Conservation (phyloP, 2,329 filamentous ascomycete species). For the Exophiala aquamarina region DNA sequence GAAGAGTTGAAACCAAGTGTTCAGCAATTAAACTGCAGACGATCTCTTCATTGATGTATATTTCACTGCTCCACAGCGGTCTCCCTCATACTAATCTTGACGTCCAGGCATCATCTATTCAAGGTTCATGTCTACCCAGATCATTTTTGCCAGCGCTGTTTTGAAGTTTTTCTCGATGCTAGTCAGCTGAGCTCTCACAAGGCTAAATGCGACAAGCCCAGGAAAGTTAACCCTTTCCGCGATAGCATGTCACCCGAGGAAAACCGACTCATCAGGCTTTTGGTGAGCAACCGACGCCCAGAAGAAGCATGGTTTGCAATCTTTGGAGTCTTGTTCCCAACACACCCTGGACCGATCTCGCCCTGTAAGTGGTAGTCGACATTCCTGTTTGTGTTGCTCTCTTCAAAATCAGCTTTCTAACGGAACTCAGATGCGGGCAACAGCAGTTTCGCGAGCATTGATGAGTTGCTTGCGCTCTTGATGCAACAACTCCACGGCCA, state of each 20-base stretch:
- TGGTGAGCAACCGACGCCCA: neutral
- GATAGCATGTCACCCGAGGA: neutral
- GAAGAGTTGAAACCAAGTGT: neutral
- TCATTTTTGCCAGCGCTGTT: neutral
- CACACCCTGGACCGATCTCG: neutral
- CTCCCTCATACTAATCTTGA: neutral
- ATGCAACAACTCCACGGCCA: neutral
- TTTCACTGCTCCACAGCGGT: neutral
- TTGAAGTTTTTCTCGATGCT: neutral
- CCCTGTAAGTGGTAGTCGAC: neutral
- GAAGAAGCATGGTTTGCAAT: slow-evolving; percentile 1
- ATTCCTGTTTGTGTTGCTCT: slow-evolving; percentile 1
- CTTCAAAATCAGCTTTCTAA: slow-evolving; percentile 1
- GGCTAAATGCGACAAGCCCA: neutral
- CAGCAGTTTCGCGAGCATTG: neutral
- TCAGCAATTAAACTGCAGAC: neutral
- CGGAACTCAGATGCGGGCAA: neutral
- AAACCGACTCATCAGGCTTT: neutral
- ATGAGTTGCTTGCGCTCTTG: neutral
- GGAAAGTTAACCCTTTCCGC: neutral
- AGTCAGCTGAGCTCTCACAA: neutral
- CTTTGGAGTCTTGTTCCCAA: neutral
- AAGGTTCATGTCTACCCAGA: neutral
- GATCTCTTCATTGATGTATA: neutral
- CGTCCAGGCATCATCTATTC: neutral